Conservation (phyloP, 768 basidiomycete genomes). For the Mycena filopes region DNA sequence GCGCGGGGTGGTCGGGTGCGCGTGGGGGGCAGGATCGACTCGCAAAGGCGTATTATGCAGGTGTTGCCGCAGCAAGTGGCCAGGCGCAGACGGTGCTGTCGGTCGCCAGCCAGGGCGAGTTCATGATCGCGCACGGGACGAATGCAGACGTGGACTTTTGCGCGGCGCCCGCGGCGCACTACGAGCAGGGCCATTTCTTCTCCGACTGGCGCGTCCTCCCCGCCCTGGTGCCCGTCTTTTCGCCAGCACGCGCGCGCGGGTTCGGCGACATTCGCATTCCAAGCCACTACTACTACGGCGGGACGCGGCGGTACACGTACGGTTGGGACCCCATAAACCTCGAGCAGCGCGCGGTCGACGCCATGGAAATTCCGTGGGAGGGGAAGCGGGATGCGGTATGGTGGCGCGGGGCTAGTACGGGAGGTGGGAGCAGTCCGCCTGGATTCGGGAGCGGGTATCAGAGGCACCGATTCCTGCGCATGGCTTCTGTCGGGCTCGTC, state of each 20-base stretch:
- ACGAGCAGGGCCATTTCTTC: constrained; percentile 93
- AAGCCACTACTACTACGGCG: constrained; percentile 94
- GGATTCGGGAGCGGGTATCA: constrained; percentile 89
- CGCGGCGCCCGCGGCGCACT: constrained; percentile 80
- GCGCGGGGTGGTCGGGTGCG: constrained; percentile 53
- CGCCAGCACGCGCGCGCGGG: constrained; percentile 87
- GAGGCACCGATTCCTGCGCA: constrained; percentile 84
- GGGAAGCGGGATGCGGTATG: constrained; percentile 88
- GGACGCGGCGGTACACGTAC: constrained; percentile 81
- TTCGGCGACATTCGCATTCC: constrained; percentile 94
- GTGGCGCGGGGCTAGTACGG: constrained; percentile 97
- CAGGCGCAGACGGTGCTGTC: too few relatives aligned
- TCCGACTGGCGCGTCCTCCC: constrained; percentile 94
- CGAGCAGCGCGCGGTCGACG: constrained; percentile 79
- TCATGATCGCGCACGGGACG: constrained; percentile 69
- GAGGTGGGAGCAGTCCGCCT: constrained; percentile 88
- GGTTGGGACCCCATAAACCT: constrained; percentile 88
- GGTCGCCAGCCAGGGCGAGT: constrained; percentile 47
- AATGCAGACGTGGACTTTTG: constrained; percentile 85
- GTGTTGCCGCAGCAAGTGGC: background rate
- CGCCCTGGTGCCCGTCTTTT: constrained; percentile 92
- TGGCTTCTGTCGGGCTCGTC: constrained; percentile 64
- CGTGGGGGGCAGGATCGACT: constrained; percentile 16
- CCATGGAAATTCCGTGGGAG: constrained; percentile 91
- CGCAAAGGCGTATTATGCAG: constrained; percentile 3